These are phyloP conservation scores for Metschnikowia cerradonensis DNA, from an alignment of 805 yeast genomes.

Conservation along the genomic window DNA sequence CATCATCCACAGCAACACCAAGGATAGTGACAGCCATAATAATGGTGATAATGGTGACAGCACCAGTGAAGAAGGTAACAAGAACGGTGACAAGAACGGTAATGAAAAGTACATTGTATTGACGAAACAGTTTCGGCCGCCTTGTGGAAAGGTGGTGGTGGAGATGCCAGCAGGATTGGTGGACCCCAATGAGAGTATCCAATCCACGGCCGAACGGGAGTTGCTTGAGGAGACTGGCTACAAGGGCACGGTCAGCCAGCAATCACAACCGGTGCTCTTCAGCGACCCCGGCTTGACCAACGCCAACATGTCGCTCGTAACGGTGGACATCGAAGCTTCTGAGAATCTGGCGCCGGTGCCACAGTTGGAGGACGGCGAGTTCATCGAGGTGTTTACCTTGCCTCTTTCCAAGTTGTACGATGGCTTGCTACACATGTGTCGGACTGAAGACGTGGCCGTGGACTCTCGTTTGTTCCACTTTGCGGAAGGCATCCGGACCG, in stretches of 20 bases:
- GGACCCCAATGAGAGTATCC: constrained; percentile 77
- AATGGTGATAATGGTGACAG: too few species aligned
- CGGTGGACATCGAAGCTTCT: constrained; percentile 68
- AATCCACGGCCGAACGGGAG: constrained; percentile 81
- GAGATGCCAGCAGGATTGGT: constrained; percentile 95
- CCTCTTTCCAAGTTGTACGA: constrained; percentile 58
- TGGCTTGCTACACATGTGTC: constrained; percentile 46
- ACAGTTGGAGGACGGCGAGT: constrained; percentile 84
- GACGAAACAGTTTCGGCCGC: constrained; percentile 92
- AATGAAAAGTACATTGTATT: constrained; percentile 41
- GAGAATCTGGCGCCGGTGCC: constrained; percentile 69
- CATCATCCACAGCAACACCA: constrained; percentile 39
- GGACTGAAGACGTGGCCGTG: constrained; percentile 63
- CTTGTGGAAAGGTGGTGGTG: constrained; percentile 80
- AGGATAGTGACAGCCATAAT: too few species aligned
- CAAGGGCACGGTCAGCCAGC: constrained; percentile 52
- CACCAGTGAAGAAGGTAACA: too few species aligned
- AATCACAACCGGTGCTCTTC: constrained; percentile 39
- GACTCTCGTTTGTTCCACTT: constrained; percentile 88
- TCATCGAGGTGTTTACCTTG: constrained; percentile 80
- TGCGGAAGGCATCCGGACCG: constrained; percentile 73
- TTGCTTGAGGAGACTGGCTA: constrained; percentile 91
- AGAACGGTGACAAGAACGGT: constrained; percentile 28
- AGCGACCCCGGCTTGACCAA: constrained; percentile 87
- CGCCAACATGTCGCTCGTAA: constrained; percentile 78